A percentile compares a stretch with the other conserved stretches of the same genome.
phyloP scores from a whole-genome alignment of 2,329 filamentous ascomycete species.

The Xylariaceae sp. region DNA sequence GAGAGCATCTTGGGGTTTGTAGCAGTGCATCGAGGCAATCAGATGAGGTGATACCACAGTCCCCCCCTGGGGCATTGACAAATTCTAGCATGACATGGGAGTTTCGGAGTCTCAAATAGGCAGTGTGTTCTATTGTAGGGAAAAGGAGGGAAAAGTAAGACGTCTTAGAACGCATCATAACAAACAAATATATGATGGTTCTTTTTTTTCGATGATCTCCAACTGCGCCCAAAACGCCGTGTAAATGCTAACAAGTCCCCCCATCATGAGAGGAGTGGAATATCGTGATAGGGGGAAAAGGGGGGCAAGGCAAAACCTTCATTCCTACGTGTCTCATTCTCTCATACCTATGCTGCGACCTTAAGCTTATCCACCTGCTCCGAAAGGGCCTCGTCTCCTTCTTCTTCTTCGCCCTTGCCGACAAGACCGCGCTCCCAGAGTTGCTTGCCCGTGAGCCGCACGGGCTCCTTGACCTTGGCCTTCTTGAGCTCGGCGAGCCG shows the following conservation, averaged over 20 bases:
- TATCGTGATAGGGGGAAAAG: neutral
- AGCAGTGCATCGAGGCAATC: slow-evolving; percentile 2
- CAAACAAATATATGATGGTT: slow-evolving; percentile 6
- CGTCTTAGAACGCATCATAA: slow-evolving; percentile 11
- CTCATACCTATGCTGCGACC: slow-evolving; percentile 48
- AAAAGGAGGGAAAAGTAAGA: slow-evolving; percentile 11
- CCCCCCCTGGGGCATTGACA: slow-evolving; percentile 12
- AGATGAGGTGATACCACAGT: slow-evolving; percentile 25
- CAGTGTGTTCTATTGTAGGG: slow-evolving; percentile 9
- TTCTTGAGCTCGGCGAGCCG: slow-evolving; percentile 78
- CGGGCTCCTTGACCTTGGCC: slow-evolving; percentile 67
- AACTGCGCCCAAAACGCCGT: slow-evolving; percentile 24
- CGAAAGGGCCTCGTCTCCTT: slow-evolving; percentile 53
- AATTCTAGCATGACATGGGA: slow-evolving; percentile 24
- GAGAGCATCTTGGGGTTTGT: neutral
- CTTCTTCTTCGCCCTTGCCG: slow-evolving; percentile 61
- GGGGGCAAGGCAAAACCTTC: neutral
- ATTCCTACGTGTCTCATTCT: neutral
- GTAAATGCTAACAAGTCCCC: slow-evolving; percentile 21
- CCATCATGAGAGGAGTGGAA: neutral
- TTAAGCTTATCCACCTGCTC: slow-evolving; percentile 67
- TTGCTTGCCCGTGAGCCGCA: slow-evolving; percentile 66
- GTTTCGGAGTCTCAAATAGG: slow-evolving; percentile 26
- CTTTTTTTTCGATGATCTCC: slow-evolving; percentile 10
- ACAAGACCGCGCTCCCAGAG: slow-evolving; percentile 72